Percentiles rank a stretch among this genome's conserved stretches.
These are phyloP conservation scores for Conidiobolus incongruus DNA, from an alignment of 371 early-diverging fungal genomes.

Conservation along the genomic window DNA sequence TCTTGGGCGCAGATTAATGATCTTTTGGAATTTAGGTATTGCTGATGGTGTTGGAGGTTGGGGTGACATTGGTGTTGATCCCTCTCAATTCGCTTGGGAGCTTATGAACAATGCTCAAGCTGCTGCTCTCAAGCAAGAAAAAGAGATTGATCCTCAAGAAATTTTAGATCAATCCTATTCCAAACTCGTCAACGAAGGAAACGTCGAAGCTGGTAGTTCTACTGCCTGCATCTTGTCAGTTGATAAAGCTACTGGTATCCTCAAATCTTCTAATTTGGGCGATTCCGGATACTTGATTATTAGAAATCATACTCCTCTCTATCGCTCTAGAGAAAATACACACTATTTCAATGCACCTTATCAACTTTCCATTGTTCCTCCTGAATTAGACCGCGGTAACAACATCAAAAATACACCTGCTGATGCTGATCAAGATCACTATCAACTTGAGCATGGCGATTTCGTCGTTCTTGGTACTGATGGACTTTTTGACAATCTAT, in stretches of 20 bases:
- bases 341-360: constrained; percentile 53
- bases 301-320: constrained; percentile 26
- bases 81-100: constrained; percentile 39
- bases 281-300: constrained; percentile 38
- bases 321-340: constrained; percentile 37
- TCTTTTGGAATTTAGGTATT: constrained; percentile 32
- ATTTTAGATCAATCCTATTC: constrained; percentile 31
- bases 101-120: constrained; percentile 29
- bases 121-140: constrained; percentile 6
- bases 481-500: constrained; percentile 47
- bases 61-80: constrained; percentile 25
- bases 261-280: constrained; percentile 34
- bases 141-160: constrained; percentile 23
- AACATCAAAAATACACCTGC: constrained; percentile 24
- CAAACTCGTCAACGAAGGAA: constrained; percentile 23
- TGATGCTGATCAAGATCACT: constrained; percentile 28
- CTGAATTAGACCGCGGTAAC: constrained; percentile 14
- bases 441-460: constrained; percentile 37
- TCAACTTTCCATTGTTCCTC: constrained; percentile 37
- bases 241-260: constrained; percentile 30
- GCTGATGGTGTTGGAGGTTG: constrained; percentile 54
- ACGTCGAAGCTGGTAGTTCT: constrained; percentile 35
- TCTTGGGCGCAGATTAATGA: neutral
- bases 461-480: constrained; percentile 41
- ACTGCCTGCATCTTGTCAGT: constrained; percentile 39